phyloP scores from a whole-genome alignment of 2,329 filamentous ascomycete species.

The Leptographium wingfieldii region DNA sequence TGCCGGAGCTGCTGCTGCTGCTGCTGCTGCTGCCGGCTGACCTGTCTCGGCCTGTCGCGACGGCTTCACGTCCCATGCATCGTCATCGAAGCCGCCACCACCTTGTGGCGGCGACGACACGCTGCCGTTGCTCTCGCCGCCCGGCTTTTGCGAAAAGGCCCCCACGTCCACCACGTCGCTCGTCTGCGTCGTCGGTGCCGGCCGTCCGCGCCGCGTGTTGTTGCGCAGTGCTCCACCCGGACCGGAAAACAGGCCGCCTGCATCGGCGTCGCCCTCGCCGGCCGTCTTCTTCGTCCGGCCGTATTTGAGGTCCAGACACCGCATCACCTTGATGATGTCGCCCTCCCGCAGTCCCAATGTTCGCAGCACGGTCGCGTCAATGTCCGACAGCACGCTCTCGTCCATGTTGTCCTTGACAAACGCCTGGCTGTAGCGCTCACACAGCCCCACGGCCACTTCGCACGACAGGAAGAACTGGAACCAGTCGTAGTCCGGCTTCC shows the following conservation, averaged over 20 bases:
- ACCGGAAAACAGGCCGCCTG: conserved; percentile 72
- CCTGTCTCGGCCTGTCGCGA: conserved; percentile 32
- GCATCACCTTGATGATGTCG: conserved; percentile 93
- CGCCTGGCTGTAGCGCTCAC: conserved; percentile 83
- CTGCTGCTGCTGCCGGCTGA: conserved; percentile 5
- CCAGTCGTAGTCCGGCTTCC: conserved; percentile 83
- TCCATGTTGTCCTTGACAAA: conserved; percentile 93
- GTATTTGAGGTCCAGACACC: conserved; percentile 70
- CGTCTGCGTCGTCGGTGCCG: conserved; percentile 73
- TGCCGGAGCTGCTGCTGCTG: conserved; percentile 23
- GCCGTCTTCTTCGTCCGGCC: conserved; percentile 48
- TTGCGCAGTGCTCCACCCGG: conserved; percentile 84
- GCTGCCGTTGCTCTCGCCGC: conserved; percentile 24
- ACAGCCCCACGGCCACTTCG: conserved; percentile 83
- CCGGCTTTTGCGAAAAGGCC: conserved; percentile 58
- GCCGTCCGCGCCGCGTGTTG: conserved; percentile 86
- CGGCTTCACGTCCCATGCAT: conserved; percentile 94
- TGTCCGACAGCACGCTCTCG: conserved; percentile 80
- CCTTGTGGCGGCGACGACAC: conserved; percentile 10
- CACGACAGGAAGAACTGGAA: conserved; percentile 96
- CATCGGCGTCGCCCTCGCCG: conserved; percentile 45
- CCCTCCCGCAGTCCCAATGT: conserved; percentile 91
- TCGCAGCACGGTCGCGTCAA: conserved; percentile 68
- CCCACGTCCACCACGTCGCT: conserved; percentile 81
- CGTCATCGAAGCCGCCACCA: conserved; percentile 69